Conservation (phyloP, 169 alveolate genomes). For the Plasmodium coatneyi region DNA sequence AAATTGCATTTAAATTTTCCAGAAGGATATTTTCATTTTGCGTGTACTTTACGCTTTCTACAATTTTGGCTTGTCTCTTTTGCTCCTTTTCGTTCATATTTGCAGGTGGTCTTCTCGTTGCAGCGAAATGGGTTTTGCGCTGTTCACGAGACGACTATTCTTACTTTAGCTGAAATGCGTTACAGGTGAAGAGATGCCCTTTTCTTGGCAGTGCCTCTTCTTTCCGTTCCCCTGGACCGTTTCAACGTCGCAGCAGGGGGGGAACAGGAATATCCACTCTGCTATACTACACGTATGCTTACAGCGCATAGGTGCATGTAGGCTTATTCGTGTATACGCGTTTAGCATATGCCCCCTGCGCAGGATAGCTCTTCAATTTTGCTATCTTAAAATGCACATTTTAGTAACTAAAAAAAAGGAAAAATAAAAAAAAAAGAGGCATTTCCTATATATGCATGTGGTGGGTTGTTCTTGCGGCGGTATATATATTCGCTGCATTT, state of each 20-base stretch:
- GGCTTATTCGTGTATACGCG: not conserved
- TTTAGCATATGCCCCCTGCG: not conserved
- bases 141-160: not conserved
- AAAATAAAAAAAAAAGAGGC: not conserved
- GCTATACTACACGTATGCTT: not conserved
- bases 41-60: slow-evolving; percentile 38
- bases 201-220: not conserved
- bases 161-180: slow-evolving; percentile 1
- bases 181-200: not conserved
- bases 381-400: not conserved
- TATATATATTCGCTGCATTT: not conserved
- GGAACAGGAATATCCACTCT: not conserved
- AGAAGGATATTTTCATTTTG: slow-evolving; percentile 65
- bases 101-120: not conserved
- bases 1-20: slow-evolving; percentile 65
- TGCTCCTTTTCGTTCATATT: slow-evolving; percentile 58
- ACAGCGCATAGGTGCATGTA: not conserved
- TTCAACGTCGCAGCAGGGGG: not conserved
- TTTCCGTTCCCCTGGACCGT: not conserved
- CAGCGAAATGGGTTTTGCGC: not conserved
- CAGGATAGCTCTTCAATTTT: not conserved
- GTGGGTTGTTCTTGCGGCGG: too few species aligned
- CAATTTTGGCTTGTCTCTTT: slow-evolving; percentile 18
- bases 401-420: not conserved
- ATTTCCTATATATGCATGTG: not conserved